Base-by-base conservation (phyloP, 2,329 filamentous ascomycete species). In the Escovopsis sp. region DNA sequence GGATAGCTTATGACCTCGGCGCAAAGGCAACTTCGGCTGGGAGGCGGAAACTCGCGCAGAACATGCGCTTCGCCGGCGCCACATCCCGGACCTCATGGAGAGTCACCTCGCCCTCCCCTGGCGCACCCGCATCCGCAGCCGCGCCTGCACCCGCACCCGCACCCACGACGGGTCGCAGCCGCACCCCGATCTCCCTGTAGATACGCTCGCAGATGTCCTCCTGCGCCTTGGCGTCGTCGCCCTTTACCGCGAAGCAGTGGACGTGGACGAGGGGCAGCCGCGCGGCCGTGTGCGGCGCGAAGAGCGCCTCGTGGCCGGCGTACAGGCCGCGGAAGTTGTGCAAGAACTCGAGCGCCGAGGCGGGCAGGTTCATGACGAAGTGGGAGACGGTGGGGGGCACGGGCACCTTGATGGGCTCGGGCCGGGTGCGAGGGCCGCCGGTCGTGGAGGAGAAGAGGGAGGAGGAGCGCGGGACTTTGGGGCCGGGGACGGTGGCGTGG, bases 301-400 rank as follows among this genome's bases (percentile, higher is more conserved):
- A 87, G 2, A 84, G 63, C 2, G 56, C 42, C 53, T 86, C 76
- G 17, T 73, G 66, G 3, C 76, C 76, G n/a, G 70, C 61, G 53
- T 94, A 96, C 13, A 94, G 58, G 4, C 90, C 88, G 15, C 76
- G 72, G 46, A 49, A 61, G 47, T 59, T 57, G 37, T 65, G 63
- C 16, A 94, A 67, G 53, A 98, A 98, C 39, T 81, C 77, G 40
- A 90, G 78, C 1, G 90, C 88, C 1, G 76, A 81, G 2, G 87
- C 90, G 1, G 90, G 90, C 13, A 98, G 77, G 58, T 98, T 98
- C 84, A 98, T 94, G 45, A 96, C 81, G 55, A 87, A 98, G 62
- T 96, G 90, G n/a, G 76, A 70, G 53, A 96, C 83, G 27, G 78
- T 77, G 3, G 68, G 68, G 3, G 88, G 88, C 31, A 86, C 65